phyloP scores from a whole-genome alignment of 2,329 filamentous ascomycete genomes.

The Acarospora socialis region DNA sequence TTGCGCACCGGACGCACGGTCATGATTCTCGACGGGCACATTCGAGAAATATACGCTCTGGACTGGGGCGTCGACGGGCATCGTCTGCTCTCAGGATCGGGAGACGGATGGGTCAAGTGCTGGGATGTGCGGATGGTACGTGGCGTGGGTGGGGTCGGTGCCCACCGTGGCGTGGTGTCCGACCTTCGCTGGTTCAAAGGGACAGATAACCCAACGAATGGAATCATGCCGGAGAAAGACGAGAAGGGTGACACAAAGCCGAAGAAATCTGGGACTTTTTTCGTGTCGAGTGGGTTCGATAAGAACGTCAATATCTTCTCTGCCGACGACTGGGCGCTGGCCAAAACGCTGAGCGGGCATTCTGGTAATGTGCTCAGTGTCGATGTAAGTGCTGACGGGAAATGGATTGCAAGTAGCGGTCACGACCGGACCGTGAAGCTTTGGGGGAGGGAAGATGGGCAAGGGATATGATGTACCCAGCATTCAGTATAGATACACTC shows the following conservation, averaged over 20 bases:
- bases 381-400: conserved; percentile 72
- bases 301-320: conserved; percentile 92
- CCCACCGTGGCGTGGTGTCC: conserved; percentile 80
- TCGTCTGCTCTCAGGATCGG: conserved; percentile 81
- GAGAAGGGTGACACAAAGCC: conserved; percentile 52
- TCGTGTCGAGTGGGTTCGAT: conserved; percentile 84
- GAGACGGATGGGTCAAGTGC: conserved; percentile 92
- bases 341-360: conserved; percentile 79
- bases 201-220: conserved; percentile 55
- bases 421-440: conserved; percentile 93
- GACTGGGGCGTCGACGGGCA: conserved; percentile 90
- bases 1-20: conserved; percentile 80
- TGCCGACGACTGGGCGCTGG: conserved; percentile 85
- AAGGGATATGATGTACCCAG: conserved; percentile 26
- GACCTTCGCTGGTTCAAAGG: conserved; percentile 93
- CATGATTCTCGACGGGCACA: conserved; percentile 88
- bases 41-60: conserved; percentile 82
- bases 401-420: conserved; percentile 88
- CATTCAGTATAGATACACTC: no score
- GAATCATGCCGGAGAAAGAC: conserved; percentile 44
- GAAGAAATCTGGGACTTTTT: conserved; percentile 81
- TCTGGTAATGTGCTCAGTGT: conserved; percentile 83
- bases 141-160: conserved; percentile 70
- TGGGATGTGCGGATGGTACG: conserved; percentile 92
- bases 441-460: conserved; percentile 74